A percentile compares a stretch with the other conserved stretches of the same genome.
These are phyloP conservation scores for Cylindrotheca fusiformis DNA, from an alignment of 108 stramenopile genomes.

Conservation along the genomic window DNA sequence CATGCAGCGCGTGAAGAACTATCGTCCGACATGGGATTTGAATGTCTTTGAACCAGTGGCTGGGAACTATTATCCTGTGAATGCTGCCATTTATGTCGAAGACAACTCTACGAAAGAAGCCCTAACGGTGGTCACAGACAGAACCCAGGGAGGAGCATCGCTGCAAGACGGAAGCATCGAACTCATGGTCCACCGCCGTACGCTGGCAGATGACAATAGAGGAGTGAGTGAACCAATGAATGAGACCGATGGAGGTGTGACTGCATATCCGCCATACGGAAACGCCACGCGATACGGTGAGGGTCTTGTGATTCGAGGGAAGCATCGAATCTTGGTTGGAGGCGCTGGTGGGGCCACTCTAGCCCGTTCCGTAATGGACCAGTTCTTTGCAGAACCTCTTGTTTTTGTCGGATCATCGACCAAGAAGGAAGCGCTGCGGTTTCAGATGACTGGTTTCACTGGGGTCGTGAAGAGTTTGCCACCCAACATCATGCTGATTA, in stretches of 20 bases:
- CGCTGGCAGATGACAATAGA: conserved; percentile 63
- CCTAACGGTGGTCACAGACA: conserved; percentile 77
- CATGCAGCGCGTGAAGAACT: conserved; percentile 63
- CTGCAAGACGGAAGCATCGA: conserved; percentile 82
- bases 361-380: conserved; percentile 55
- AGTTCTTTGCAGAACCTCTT: conserved; percentile 67
- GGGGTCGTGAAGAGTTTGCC: conserved; percentile 46
- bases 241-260: conserved; percentile 77
- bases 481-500: conserved; percentile 65
- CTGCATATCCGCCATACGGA: conserved; percentile 77
- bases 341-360: conserved; percentile 42
- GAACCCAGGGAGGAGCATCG: conserved; percentile 89
- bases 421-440: conserved; percentile 1
- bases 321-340: conserved; percentile 77
- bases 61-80: conserved; percentile 96
- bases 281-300: conserved; percentile 78
- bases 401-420: conserved; percentile 54
- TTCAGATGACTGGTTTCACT: conserved; percentile 21
- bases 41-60: conserved; percentile 86
- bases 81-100: conserved; percentile 88
- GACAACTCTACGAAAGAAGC: conserved; percentile 36
- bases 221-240: conserved; percentile 83
- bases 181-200: conserved; percentile 93
- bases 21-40: conserved; percentile 66
- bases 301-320: conserved; percentile 81